Base-by-base conservation (phyloP, 1,139 yeast species). In the Zygosaccharomyces pseudobailii region DNA sequence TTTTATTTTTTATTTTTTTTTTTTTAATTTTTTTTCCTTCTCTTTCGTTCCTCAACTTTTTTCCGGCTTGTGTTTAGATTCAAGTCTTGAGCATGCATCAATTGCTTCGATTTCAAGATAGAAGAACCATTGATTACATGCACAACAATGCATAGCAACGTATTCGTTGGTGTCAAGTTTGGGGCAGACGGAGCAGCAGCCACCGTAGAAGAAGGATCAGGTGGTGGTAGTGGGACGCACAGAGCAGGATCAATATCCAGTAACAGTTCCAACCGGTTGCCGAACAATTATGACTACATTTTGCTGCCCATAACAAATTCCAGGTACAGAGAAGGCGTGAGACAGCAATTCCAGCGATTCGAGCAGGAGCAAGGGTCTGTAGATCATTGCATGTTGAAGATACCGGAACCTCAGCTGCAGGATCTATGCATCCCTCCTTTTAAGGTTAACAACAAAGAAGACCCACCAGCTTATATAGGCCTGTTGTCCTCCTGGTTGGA, bases 401-500 rank as follows among this genome's bases (percentile, higher is more conserved):
- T 72, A 1, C 72, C 73, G 1, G 65, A 64, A 34, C 78, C 78
- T 1, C 65, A 65, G 34, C 47, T 67, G 6, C 59, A 59, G 25
- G 76, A 73, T 45, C 67, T 74, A 3, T 69, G 69, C 39, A 57
- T 74, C 2, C 61, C 66, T 2, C 67, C 68, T 1, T 59, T 58
- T 31, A 45, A 36, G 5, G 34, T 43, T 20, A 37, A 37, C 20
- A 41, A 44, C 13, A 46, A 43, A 21, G 40, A 47, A 19, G 50
- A 47, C 20, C 31, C 53, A 7, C 54, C 56, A 8, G 51, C 55
- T 9, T 59, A 56, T 30, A 60, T 66, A 35, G 86, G 84, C 0
- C 56, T 81, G 31, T 64, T 81, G 1, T 75, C 86, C 0, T 78
- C 84, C 1, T 82, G 87, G 86, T 70, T 80, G 9, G 86, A 82